Conservation (phyloP, 306 rosid genomes). For the Sicyos edulis region DNA sequence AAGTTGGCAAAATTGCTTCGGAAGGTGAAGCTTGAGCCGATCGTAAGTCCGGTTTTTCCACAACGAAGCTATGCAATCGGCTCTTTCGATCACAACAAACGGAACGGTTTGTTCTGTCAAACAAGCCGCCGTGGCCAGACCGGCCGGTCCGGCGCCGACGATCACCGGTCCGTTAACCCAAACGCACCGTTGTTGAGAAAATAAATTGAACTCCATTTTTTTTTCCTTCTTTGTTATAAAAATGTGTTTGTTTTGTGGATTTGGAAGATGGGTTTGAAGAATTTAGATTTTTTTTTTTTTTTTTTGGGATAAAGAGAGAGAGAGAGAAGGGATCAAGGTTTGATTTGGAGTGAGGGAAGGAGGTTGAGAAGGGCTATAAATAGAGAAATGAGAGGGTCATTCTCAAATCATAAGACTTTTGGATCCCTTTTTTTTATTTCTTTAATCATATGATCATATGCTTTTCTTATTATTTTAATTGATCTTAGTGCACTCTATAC, state of each 20-base stretch:
- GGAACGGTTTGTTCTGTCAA: slow-evolving; percentile 78
- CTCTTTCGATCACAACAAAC: slow-evolving; percentile 60
- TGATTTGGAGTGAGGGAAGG: slow-evolving; percentile 41
- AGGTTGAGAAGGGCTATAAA: slow-evolving; percentile 37
- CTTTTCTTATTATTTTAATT: slow-evolving; percentile 33
- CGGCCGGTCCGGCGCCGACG: slow-evolving; percentile 93
- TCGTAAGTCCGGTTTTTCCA: slow-evolving; percentile 91
- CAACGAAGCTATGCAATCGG: slow-evolving; percentile 81
- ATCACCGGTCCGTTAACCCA: slow-evolving; percentile 88
- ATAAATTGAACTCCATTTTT: slow-evolving; percentile 26
- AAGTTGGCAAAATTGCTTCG: slow-evolving; percentile 80
- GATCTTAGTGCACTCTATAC: slow-evolving; percentile 33
- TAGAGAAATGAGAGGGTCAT: slow-evolving; percentile 32
- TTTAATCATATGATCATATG: slow-evolving; percentile 23
- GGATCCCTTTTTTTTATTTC: slow-evolving; percentile 15
- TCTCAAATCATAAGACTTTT: slow-evolving; percentile 31
- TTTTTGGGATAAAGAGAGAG: not conserved
- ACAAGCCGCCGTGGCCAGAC: slow-evolving; percentile 90
- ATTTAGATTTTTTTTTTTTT: too few species aligned
- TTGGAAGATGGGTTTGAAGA: not conserved
- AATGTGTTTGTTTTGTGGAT: not conserved
- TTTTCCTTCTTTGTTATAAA: slow-evolving; percentile 24
- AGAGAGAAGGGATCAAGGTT: slow-evolving; percentile 23
- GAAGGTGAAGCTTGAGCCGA: slow-evolving; percentile 86
- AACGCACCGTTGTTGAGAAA: slow-evolving; percentile 39